Base-by-base conservation (phyloP, 2,329 filamentous ascomycete species). In the Sporothrix luriei region DNA sequence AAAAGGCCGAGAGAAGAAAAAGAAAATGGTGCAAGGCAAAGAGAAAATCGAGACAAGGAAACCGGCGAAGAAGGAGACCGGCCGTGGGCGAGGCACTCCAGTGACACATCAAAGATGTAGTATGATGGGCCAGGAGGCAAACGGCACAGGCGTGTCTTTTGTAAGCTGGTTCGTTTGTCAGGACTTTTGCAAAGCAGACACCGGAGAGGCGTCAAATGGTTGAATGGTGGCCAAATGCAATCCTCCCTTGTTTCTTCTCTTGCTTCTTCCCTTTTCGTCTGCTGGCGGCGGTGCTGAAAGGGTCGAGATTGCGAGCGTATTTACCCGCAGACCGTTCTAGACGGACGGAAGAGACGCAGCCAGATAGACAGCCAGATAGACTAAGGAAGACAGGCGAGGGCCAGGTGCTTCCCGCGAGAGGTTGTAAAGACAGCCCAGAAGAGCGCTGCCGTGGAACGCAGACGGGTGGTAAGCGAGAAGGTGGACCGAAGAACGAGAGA, bases 321-420 rank as follows among this genome's bases (percentile, higher is more conserved):
- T 68, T 70, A 70, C 29, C 52, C 59, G 59, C 40, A 46, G 66
- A 51, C 66, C 69, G 68, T 70, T 51, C 59, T 66, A 49, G 48
- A 65, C 29, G 52, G n/a, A 4, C 21, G 51, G 46, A 51, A 65
- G 26, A 51, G 40, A 48, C 10, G n/a, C 33, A 51, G 51, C 13
- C 40, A 13, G 40, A 43, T 11, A 43, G 40, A 11, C 40, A 14
- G 40, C 13, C 40, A 43, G 1, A 10, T 49, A 21, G 38, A 19
- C 26, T n/a, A n/a, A 40, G 14, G 38, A n/a, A 24, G 46, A 59
- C 62, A 46, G 57, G 57, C 57, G n/a, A 46, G 57, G 26, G 57
- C n/a, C 57, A 62, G 57, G 21, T 62, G 38, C 10, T 62, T 62
- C 43, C 13, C 38, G 21, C 57, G 26, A 46, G 57, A 62, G n/a